A percentile compares a stretch with the other conserved stretches of the same genome.
These are phyloP conservation scores for Chaetomiaceae sp. DNA, from an alignment of 2,329 filamentous ascomycete genomes.

Conservation along the genomic window DNA sequence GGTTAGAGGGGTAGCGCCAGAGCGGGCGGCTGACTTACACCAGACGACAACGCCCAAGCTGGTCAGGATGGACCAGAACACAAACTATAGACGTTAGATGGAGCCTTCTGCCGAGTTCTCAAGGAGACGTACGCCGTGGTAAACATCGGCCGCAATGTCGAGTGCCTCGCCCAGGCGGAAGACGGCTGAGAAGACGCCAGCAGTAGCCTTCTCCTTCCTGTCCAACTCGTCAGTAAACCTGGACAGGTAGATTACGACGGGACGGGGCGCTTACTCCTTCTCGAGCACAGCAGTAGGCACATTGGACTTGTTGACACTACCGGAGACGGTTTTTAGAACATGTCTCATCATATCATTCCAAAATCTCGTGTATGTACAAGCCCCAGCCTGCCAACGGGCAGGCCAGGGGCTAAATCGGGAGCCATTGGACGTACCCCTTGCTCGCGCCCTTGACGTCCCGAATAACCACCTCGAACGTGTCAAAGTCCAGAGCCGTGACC, in stretches of 20 bases:
- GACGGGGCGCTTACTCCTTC: slow-evolving; percentile 61
- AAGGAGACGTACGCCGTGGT: slow-evolving; percentile 69
- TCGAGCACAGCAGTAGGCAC: slow-evolving; percentile 53
- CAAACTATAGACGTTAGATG: slow-evolving; percentile 55
- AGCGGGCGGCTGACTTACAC: slow-evolving; percentile 61
- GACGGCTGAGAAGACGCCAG: slow-evolving; percentile 62
- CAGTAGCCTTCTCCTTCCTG: slow-evolving; percentile 72
- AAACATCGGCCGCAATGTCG: slow-evolving; percentile 82
- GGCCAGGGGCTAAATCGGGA: slow-evolving; percentile 67
- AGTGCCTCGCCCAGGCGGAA: slow-evolving; percentile 73
- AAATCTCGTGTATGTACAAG: slow-evolving; percentile 31
- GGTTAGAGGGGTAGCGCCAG: background rate
- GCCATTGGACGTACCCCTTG: slow-evolving; percentile 98
- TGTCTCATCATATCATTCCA: slow-evolving; percentile 23
- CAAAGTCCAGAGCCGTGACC: slow-evolving; percentile 88
- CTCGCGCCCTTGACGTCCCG: slow-evolving; percentile 84
- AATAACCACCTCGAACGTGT: slow-evolving; percentile 79
- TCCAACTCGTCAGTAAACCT: slow-evolving; percentile 7
- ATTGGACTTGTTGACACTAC: slow-evolving; percentile 46
- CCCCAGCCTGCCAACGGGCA: slow-evolving; percentile 8
- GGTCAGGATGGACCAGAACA: slow-evolving; percentile 94
- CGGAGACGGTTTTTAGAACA: slow-evolving; percentile 39
- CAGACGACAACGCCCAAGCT: slow-evolving; percentile 85
- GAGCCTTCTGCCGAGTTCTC: background rate
- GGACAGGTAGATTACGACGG: background rate